Percentiles rank a stretch among this genome's conserved stretches.
phyloP scores from a whole-genome alignment of 2,329 filamentous ascomycete genomes.

The Cercospora janseana region DNA sequence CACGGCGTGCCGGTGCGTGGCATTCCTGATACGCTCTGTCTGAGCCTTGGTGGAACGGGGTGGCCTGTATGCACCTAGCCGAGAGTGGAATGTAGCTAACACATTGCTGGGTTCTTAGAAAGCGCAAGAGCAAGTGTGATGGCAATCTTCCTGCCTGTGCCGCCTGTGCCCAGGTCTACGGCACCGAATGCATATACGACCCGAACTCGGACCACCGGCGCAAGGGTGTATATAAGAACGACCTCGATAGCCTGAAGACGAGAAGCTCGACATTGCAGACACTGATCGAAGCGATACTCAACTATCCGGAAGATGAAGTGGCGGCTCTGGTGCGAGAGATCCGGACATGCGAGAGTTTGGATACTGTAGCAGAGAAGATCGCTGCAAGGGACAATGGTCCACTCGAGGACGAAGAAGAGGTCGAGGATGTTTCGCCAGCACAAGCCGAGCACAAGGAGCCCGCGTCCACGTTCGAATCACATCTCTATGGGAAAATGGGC shows the following conservation, averaged over 20 bases:
- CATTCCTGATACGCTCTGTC: neutral
- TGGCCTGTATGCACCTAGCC: neutral
- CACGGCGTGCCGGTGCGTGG: constrained; percentile 35
- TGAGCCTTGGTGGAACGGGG: neutral
- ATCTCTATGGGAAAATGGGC: constrained; percentile 89
- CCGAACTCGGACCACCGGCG: constrained; percentile 93
- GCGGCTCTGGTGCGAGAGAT: constrained; percentile 79
- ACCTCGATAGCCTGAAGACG: constrained; percentile 83
- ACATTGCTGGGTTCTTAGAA: constrained; percentile 25
- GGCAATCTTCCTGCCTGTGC: constrained; percentile 88
- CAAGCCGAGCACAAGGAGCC: constrained; percentile 40
- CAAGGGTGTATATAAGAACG: constrained; percentile 95
- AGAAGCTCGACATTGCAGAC: constrained; percentile 84
- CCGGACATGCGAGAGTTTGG: constrained; percentile 75
- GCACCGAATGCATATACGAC: constrained; percentile 88
- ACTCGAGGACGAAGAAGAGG: constrained; percentile 46
- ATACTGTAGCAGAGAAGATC: constrained; percentile 62
- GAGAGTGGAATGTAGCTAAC: constrained; percentile 12
- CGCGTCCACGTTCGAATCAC: constrained; percentile 62
- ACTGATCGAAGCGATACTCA: constrained; percentile 88
- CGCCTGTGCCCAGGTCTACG: constrained; percentile 92
- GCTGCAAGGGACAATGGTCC: constrained; percentile 53
- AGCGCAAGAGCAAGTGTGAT: constrained; percentile 63
- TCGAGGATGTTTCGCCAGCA: constrained; percentile 37
- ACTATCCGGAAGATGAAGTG: constrained; percentile 84